These are phyloP conservation scores for Podospora anserina DNA, from an alignment of 495 filamentous ascomycete species.

Conservation along the genomic window DNA sequence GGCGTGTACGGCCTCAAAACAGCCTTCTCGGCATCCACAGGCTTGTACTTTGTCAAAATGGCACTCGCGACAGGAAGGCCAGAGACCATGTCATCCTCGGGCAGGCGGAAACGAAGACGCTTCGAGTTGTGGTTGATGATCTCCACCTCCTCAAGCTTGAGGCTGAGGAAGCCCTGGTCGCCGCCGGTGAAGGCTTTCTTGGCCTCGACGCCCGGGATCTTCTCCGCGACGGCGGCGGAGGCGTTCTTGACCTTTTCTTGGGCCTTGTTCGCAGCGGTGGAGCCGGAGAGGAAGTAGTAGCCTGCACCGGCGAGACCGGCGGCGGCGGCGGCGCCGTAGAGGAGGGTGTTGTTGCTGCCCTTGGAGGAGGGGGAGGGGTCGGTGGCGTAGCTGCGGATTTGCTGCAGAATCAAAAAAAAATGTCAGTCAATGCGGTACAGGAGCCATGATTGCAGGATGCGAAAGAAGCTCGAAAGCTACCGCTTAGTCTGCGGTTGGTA, in stretches of 20 bases:
- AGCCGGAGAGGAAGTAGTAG: conserved; percentile 50
- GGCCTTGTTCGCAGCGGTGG: conserved; percentile 49
- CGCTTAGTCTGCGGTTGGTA: background rate
- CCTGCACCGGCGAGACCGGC: conserved; percentile 45
- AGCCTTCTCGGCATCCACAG: conserved; percentile 71
- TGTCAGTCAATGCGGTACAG: background rate
- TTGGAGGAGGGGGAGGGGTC: conserved; percentile 36
- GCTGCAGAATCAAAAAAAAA: background rate
- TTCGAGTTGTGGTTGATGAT: conserved; percentile 85
- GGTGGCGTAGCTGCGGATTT: conserved; percentile 52
- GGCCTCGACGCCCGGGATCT: conserved; percentile 25
- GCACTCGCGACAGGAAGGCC: conserved; percentile 80
- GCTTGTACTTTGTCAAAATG: conserved; percentile 82
- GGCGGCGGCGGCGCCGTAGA: conserved; percentile 40
- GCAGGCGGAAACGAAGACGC: conserved; percentile 75
- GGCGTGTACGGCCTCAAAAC: conserved; percentile 91
- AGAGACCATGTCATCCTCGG: conserved; percentile 77
- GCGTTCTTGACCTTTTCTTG: conserved; percentile 50
- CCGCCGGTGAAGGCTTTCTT: conserved; percentile 74
- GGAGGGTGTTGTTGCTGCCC: conserved; percentile 35
- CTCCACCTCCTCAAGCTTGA: conserved; percentile 76
- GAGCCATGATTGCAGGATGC: background rate
- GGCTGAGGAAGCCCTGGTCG: conserved; percentile 77
- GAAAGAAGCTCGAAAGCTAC: background rate
- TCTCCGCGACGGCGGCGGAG: conserved; percentile 20